Percentiles rank a stretch among this genome's conserved stretches.
These are phyloP conservation scores for Alternaria triticina DNA, from an alignment of 2,329 filamentous ascomycete genomes.

Conservation along the genomic window DNA sequence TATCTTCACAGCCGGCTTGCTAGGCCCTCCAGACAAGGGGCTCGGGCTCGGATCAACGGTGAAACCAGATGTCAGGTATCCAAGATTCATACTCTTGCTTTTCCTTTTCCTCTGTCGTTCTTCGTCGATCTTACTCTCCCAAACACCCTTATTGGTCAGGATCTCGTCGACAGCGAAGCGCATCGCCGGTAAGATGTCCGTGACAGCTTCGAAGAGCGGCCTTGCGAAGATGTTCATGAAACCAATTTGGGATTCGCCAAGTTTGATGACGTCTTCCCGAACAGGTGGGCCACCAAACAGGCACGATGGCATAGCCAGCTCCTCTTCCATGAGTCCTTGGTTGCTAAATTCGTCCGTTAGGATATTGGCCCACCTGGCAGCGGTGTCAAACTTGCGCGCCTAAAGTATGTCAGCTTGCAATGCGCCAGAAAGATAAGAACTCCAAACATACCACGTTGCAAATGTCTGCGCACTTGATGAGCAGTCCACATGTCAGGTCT, in stretches of 20 bases:
- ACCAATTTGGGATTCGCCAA: slow-evolving; percentile 86
- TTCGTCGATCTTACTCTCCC: slow-evolving; percentile 70
- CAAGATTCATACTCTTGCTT: slow-evolving; percentile 32
- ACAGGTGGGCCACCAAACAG: slow-evolving; percentile 80
- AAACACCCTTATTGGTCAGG: slow-evolving; percentile 74
- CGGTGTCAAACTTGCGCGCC: slow-evolving; percentile 83
- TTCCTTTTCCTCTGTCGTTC: slow-evolving; percentile 62
- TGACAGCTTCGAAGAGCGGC: slow-evolving; percentile 86
- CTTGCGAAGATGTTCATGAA: slow-evolving; percentile 98
- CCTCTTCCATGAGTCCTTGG: slow-evolving; percentile 88
- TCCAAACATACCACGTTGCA: slow-evolving; percentile 89
- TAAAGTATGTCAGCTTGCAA: slow-evolving; percentile 46
- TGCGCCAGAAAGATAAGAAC: neutral
- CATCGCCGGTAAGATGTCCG: slow-evolving; percentile 85
- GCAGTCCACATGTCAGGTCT: slow-evolving; percentile 81
- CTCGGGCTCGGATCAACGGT: slow-evolving; percentile 42
- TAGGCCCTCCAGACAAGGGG: slow-evolving; percentile 38
- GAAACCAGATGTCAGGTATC: slow-evolving; percentile 29
- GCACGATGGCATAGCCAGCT: slow-evolving; percentile 85
- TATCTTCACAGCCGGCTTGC: slow-evolving; percentile 12
- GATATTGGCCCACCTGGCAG: slow-evolving; percentile 87
- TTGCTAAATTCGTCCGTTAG: slow-evolving; percentile 95
- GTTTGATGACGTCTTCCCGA: slow-evolving; percentile 79
- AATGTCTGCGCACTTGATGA: slow-evolving; percentile 98
- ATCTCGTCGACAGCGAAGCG: slow-evolving; percentile 84